phyloP scores from a whole-genome alignment of 2,329 filamentous ascomycete genomes.

The Paraconiothyrium sp. region DNA sequence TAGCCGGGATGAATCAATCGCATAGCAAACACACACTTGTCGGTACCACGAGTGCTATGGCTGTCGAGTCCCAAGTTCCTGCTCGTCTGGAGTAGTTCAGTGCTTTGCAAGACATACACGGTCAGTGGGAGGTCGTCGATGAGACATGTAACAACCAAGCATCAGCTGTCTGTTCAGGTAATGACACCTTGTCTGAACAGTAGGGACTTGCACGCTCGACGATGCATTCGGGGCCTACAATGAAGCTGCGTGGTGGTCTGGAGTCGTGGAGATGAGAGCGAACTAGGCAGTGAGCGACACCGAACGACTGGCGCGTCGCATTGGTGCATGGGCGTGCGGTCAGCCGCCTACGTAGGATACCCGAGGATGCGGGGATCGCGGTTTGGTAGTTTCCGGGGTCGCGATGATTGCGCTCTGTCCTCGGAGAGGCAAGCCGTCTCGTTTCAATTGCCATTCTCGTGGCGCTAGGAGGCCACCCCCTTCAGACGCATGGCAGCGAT shows the following conservation, averaged over 20 bases:
- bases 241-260: too few species aligned
- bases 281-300: not conserved
- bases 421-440: conserved; percentile 8
- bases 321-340: conserved; percentile 1
- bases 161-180: too few species aligned
- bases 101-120: too few species aligned
- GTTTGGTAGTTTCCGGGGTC: not conserved
- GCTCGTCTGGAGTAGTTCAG: too few species aligned
- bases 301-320: not conserved
- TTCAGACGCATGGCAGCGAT: not conserved
- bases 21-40: not conserved
- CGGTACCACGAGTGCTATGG: not conserved
- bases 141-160: too few species aligned
- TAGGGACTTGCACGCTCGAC: not conserved
- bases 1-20: not conserved
- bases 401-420: conserved; percentile 12
- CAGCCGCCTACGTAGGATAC: conserved; percentile 26
- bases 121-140: too few species aligned
- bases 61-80: too few species aligned
- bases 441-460: conserved; percentile 26
- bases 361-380: conserved; percentile 6
- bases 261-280: not conserved
- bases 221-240: not conserved
- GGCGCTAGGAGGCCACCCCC: conserved; percentile 18
- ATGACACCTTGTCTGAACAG: too few species aligned